Percentiles rank a stretch among this genome's conserved stretches.
These are phyloP conservation scores for Rosellinia necatrix DNA, from an alignment of 2,329 filamentous ascomycete genomes.

Conservation along the genomic window DNA sequence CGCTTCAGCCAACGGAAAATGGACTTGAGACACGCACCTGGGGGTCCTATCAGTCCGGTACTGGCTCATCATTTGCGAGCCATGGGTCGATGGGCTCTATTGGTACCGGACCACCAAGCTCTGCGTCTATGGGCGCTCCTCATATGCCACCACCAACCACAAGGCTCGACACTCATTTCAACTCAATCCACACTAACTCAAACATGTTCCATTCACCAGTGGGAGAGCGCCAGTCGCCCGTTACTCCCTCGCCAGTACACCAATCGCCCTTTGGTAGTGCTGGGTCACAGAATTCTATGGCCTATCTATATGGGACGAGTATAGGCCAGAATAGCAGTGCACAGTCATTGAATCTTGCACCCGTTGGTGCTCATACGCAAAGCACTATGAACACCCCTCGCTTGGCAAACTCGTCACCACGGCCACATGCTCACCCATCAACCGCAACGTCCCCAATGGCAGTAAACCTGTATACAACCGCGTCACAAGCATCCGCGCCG, in stretches of 20 bases:
- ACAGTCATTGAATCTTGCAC: conserved; percentile 34
- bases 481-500: conserved; percentile 35
- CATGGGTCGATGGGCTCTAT: conserved; percentile 33
- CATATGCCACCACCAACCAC: conserved; percentile 39
- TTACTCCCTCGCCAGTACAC: conserved; percentile 36
- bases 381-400: conserved; percentile 34
- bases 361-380: conserved; percentile 35
- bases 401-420: conserved; percentile 36
- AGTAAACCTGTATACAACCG: conserved; percentile 38
- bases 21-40: conserved; percentile 35
- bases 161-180: conserved; percentile 38
- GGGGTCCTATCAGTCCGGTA: conserved; percentile 31
- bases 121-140: conserved; percentile 34
- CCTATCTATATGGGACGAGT: conserved; percentile 33
- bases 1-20: conserved; percentile 34
- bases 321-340: conserved; percentile 30
- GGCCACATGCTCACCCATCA: conserved; percentile 33
- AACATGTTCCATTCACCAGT: conserved; percentile 33
- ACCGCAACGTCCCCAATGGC: conserved; percentile 38
- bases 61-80: conserved; percentile 29
- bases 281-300: conserved; percentile 30
- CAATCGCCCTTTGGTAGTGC: conserved; percentile 37
- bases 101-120: conserved; percentile 34
- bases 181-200: conserved; percentile 32
- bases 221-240: conserved; percentile 36